Conservation (phyloP, 352 stramenopile genomes). For the Detonula confervacea region DNA sequence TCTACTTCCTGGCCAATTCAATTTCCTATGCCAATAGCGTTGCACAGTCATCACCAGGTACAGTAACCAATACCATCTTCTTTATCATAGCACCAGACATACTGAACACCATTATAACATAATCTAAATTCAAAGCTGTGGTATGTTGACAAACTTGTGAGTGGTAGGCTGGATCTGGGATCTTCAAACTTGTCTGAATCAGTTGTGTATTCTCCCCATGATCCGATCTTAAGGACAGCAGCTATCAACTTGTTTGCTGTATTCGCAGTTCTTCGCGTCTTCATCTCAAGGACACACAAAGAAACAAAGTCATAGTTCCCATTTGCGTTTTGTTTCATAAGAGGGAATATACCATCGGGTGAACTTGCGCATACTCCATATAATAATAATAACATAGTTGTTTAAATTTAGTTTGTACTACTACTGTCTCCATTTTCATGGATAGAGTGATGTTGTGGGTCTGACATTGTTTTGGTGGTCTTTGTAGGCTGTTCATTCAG, state of each 20-base stretch:
- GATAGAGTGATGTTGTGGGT: too few species aligned
- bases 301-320: conserved; percentile 1
- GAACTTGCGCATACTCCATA: conserved; percentile 11
- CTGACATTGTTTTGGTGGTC: too few species aligned
- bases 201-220: conserved; percentile 14
- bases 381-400: too few species aligned
- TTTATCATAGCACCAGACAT: not conserved
- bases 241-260: not conserved
- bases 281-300: conserved; percentile 30
- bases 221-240: not conserved
- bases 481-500: too few species aligned
- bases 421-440: too few species aligned
- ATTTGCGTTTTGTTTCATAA: not conserved
- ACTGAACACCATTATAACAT: conserved; percentile 21
- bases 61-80: conserved; percentile 16
- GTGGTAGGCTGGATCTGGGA: conserved; percentile 21
- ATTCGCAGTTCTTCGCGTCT: not conserved
- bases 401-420: too few species aligned
- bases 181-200: conserved; percentile 8
- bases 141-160: conserved; percentile 31
- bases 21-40: conserved; percentile 1
- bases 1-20: conserved; percentile 1
- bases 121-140: conserved; percentile 3
- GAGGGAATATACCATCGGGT: conserved; percentile 25
- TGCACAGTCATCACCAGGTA: not conserved